These are phyloP conservation scores for Podila epigama DNA, from an alignment of 192 early-diverging fungal species.

Conservation along the genomic window DNA sequence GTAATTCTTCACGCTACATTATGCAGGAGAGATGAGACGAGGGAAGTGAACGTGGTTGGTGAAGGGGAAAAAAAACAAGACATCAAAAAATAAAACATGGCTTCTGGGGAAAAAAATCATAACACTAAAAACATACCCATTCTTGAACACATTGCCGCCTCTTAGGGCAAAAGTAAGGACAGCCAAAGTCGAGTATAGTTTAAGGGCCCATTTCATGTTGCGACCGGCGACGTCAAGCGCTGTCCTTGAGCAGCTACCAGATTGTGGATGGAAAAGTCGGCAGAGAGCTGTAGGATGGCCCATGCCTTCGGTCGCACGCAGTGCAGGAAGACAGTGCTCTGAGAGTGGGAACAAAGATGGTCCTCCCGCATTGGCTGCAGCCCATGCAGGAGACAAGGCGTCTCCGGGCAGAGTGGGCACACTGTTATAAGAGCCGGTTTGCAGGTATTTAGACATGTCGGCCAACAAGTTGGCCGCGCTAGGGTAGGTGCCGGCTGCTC, in stretches of 20 bases:
- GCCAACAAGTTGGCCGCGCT: not conserved
- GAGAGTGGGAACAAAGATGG: not conserved
- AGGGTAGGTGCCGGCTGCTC: not conserved
- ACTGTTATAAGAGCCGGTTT: not conserved
- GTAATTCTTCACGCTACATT: not conserved
- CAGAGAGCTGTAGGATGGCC: constrained; percentile 1
- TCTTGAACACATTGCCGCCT: constrained; percentile 8
- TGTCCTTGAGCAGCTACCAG: not conserved
- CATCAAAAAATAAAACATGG: too few species aligned
- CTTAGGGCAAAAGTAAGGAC: not conserved
- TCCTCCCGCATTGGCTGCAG: not conserved
- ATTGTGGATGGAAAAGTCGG: constrained; percentile 2
- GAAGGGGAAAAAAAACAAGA: too few species aligned
- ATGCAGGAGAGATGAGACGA: not conserved
- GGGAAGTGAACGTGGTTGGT: too few species aligned
- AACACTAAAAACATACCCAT: not conserved
- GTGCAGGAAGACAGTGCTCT: not conserved
- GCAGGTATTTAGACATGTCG: not conserved
- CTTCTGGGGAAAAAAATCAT: not conserved
- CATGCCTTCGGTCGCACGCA: not conserved
- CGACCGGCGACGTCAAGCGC: not conserved
- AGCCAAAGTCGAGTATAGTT: constrained; percentile 1
- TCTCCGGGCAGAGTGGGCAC: not conserved
- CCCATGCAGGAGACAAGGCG: not conserved
- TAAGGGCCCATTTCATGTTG: not conserved